phyloP scores from a whole-genome alignment of 352 stramenopile genomes.

The Phytophthora cactorum region DNA sequence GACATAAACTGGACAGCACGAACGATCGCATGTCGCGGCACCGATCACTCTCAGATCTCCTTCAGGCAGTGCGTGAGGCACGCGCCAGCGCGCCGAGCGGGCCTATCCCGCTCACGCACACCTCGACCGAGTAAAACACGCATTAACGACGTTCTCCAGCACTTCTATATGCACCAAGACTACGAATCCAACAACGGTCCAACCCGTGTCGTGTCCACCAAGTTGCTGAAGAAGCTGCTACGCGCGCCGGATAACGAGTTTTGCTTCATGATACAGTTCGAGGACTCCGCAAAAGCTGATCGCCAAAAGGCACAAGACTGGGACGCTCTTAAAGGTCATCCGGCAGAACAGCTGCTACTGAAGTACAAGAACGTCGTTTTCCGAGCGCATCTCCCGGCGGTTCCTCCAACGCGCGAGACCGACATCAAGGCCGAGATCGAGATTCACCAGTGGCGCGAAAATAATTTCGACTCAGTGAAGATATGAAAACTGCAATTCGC shows the following conservation, averaged over 20 bases:
- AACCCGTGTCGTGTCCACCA: background rate
- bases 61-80: conserved; percentile 4
- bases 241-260: conserved; percentile 1
- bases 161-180: background rate
- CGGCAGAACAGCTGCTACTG: background rate
- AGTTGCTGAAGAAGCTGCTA: conserved; percentile 4
- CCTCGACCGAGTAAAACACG: too few relatives aligned
- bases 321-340: background rate
- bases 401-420: background rate
- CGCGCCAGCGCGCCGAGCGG: too few relatives aligned
- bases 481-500: conserved; percentile 3
- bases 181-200: background rate
- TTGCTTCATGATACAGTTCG: conserved; percentile 11
- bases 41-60: background rate
- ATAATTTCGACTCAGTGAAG: conserved; percentile 8
- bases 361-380: conserved; percentile 10
- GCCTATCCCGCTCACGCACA: too few relatives aligned
- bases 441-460: background rate
- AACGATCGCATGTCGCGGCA: background rate
- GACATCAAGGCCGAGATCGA: conserved; percentile 7
- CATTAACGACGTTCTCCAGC: background rate
- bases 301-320: background rate
- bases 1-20: conserved; percentile 3
- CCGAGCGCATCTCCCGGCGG: background rate
- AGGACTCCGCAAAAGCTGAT: background rate